Evolutionary conservation across 768 basidiomycete genomes (phyloP), one percentile per base, ranked within the genome.

Genomic region (Boletus rubropictus): DNA sequence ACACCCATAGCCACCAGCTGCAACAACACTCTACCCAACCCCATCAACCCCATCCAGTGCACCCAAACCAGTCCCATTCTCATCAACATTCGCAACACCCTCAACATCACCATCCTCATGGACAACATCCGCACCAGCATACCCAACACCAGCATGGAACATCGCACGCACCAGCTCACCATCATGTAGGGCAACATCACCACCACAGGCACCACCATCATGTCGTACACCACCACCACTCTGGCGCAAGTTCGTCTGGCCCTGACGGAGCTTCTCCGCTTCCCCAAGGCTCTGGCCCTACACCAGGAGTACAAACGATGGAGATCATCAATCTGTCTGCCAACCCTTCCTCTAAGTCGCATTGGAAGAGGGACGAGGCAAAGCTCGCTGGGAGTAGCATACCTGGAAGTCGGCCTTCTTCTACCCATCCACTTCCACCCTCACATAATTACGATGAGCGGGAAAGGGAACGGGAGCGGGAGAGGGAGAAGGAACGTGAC

Each of bases 321-420:
- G 80, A 81, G 49, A 66, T 78, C 37, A 76, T 81, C 35, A 79
- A 72, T 44, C 62, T 79, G 11, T 69, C 73, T 31, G 60, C 64
- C 18, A 66, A 59, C 29, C 36, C 56, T 20, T 56, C 63, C 14
- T 54, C 61, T 18, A 59, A 66, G 25, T 55, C 72, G 7, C 64
- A 67, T 25, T 70, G 72, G 69, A 74, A 75, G 48, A 62, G 68
- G 51, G 70, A 71, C 15, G 69, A 60, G 33, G 55, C 43, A 25
- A 64, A 52, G 56, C 61, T 53, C 17, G 53, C 51, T 22, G 57
- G 52, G 27, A 39, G 21, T 14, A 64, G 65, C 45, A 52, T 64
- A 50, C 64, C 65, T n/a, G 58, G 48, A 53, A 69, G 58, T 57
- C 57, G 68, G 20, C 73, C 64, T n/a, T 57, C 73, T 12, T 71